phyloP scores from a whole-genome alignment of 2,329 filamentous ascomycete genomes.

The Colletotrichum liaoningense region DNA sequence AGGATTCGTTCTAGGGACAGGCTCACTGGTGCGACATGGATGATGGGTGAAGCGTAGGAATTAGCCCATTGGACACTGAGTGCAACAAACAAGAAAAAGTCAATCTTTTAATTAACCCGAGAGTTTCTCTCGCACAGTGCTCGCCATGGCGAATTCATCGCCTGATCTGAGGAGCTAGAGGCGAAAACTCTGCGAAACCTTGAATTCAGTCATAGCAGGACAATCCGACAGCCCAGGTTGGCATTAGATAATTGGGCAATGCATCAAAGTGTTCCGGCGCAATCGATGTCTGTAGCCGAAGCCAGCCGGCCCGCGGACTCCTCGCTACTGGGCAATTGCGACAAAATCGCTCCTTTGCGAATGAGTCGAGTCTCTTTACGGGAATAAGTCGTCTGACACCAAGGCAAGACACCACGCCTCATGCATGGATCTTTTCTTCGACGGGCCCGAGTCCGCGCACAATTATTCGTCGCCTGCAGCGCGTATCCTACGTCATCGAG shows the following conservation, averaged over 20 bases:
- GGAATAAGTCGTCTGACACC: conserved; percentile 4
- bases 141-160: not conserved
- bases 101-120: not conserved
- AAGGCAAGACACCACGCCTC: not conserved
- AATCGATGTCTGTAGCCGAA: not conserved
- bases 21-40: not conserved
- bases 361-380: not conserved
- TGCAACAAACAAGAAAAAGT: not conserved
- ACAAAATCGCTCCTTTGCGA: not conserved
- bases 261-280: not conserved
- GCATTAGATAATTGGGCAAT: conserved; percentile 11
- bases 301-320: not conserved
- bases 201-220: not conserved
- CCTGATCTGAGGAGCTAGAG: not conserved
- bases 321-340: too few species aligned
- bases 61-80: not conserved
- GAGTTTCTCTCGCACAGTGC: not conserved
- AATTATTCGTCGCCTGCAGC: conserved; percentile 7
- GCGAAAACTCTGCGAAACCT: not conserved
- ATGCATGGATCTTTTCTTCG: not conserved
- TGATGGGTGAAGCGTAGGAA: not conserved
- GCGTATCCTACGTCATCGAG: not conserved
- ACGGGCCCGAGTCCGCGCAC: not conserved
- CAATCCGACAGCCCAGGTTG: not conserved
- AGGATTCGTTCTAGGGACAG: not conserved